Conservation (phyloP, 352 stramenopile genomes). For the Phytophthora brassicae region DNA sequence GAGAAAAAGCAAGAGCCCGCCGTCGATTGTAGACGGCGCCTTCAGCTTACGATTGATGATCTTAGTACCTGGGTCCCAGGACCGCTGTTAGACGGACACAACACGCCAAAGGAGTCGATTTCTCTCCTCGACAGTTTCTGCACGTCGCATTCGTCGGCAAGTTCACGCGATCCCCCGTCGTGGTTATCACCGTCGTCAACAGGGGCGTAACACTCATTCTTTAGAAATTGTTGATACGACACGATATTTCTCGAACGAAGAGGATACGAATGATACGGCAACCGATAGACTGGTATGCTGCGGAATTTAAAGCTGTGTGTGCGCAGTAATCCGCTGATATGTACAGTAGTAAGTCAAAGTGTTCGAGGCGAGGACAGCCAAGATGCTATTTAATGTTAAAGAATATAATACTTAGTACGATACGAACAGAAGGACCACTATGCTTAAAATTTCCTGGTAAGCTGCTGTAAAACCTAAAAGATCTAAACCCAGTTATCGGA, state of each 20-base stretch:
- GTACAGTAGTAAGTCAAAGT: no score
- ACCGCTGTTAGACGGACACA: slow-evolving; percentile 15
- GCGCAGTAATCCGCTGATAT: slow-evolving; percentile 1
- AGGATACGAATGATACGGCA: slow-evolving; percentile 25
- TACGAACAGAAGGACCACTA: no score
- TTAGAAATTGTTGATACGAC: no score
- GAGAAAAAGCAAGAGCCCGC: slow-evolving; percentile 26
- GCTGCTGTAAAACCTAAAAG: no score
- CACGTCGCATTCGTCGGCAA: slow-evolving; percentile 35
- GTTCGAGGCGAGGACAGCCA: no score
- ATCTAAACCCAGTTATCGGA: no score
- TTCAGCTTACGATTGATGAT: slow-evolving; percentile 37
- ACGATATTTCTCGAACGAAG: slow-evolving; percentile 35
- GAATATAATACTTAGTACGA: no score
- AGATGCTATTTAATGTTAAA: no score
- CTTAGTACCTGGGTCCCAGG: slow-evolving; percentile 26
- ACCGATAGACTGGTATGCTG: not conserved
- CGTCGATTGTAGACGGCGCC: slow-evolving; percentile 19
- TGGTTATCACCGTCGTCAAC: slow-evolving; percentile 28
- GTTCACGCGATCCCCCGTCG: slow-evolving; percentile 23
- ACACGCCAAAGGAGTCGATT: slow-evolving; percentile 43
- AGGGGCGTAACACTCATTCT: slow-evolving; percentile 14
- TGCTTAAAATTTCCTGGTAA: no score
- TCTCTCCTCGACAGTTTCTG: slow-evolving; percentile 42
- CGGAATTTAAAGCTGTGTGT: not conserved